phyloP scores from a whole-genome alignment of 495 filamentous ascomycete genomes.

The Hypoxylon crocopeplum region DNA sequence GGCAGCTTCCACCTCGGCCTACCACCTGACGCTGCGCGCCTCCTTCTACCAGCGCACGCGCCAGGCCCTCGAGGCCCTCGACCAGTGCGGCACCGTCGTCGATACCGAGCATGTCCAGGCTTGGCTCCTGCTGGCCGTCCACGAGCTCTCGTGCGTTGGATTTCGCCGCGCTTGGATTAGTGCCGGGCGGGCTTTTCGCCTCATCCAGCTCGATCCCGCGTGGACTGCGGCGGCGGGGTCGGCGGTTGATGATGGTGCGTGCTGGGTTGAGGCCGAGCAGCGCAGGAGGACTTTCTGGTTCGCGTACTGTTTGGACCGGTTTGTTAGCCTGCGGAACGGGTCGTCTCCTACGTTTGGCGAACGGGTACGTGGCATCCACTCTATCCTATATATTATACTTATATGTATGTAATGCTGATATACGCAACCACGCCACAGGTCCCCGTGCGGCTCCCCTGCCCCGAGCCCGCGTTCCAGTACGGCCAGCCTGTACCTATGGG shows the following conservation, averaged over 20 bases:
- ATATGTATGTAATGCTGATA: too few relatives aligned
- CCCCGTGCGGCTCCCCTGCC: too few relatives aligned
- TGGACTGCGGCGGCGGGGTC: not conserved
- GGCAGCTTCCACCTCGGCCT: conserved; percentile 36
- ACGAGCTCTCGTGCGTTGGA: conserved; percentile 46
- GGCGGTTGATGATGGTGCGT: not conserved
- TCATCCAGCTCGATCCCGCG: conserved; percentile 44
- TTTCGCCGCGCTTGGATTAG: conserved; percentile 49
- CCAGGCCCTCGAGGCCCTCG: not conserved
- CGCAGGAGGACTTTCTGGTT: not conserved
- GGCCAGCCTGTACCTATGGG: too few relatives aligned
- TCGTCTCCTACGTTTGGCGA: not conserved
- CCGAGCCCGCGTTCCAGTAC: too few relatives aligned
- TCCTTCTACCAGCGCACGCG: conserved; percentile 38
- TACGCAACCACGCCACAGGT: too few relatives aligned
- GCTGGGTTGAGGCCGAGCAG: not conserved
- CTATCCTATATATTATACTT: too few relatives aligned
- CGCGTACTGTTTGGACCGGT: not conserved
- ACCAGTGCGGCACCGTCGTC: conserved; percentile 19
- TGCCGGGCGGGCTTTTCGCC: conserved; percentile 50
- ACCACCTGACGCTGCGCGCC: conserved; percentile 29
- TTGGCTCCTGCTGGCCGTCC: conserved; percentile 49
- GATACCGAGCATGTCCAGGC: conserved; percentile 45
- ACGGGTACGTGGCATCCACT: not conserved
- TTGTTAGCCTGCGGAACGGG: not conserved